Evolutionary conservation across 2,329 filamentous ascomycete genomes (phyloP).

Genomic region (Phyllachora maydis): DNA sequence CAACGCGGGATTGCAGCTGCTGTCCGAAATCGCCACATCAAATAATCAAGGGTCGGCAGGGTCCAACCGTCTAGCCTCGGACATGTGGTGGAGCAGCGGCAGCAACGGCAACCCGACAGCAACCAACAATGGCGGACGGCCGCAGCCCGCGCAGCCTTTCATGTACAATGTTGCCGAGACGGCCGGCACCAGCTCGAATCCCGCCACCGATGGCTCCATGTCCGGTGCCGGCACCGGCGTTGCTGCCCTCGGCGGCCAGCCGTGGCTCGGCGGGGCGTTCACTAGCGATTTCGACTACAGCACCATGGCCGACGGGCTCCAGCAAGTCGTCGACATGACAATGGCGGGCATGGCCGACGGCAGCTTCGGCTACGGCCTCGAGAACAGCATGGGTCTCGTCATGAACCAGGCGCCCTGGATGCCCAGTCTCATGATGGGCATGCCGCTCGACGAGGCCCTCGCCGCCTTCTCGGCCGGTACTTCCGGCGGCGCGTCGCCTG

Average conservation of each 20-base stretch:
- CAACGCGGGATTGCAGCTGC: slow-evolving; percentile 32
- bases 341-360: slow-evolving; percentile 14
- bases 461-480: slow-evolving; percentile 2
- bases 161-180: slow-evolving; percentile 12
- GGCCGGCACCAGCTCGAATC: slow-evolving; percentile 4
- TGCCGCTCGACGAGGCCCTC: too few species aligned
- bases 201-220: slow-evolving; percentile 2
- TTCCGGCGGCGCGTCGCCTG: slow-evolving; percentile 1
- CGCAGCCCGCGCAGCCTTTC: slow-evolving; percentile 11
- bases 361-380: slow-evolving; percentile 6
- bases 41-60: too few species aligned
- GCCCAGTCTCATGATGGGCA: too few species aligned
- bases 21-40: slow-evolving; percentile 38
- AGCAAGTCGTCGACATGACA: slow-evolving; percentile 21
- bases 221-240: slow-evolving; percentile 2
- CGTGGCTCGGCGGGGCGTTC: slow-evolving; percentile 10
- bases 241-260: slow-evolving; percentile 3
- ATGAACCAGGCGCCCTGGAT: slow-evolving; percentile 18
- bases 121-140: slow-evolving; percentile 5
- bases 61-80: too few species aligned
- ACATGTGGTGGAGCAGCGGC: too few species aligned
- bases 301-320: slow-evolving; percentile 16
- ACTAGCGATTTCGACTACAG: slow-evolving; percentile 13
- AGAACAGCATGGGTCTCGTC: slow-evolving; percentile 14
- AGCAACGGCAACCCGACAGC: slow-evolving; percentile 19